phyloP scores from a whole-genome alignment of 371 early-diverging fungal species.

The Blakeslea trispora region DNA sequence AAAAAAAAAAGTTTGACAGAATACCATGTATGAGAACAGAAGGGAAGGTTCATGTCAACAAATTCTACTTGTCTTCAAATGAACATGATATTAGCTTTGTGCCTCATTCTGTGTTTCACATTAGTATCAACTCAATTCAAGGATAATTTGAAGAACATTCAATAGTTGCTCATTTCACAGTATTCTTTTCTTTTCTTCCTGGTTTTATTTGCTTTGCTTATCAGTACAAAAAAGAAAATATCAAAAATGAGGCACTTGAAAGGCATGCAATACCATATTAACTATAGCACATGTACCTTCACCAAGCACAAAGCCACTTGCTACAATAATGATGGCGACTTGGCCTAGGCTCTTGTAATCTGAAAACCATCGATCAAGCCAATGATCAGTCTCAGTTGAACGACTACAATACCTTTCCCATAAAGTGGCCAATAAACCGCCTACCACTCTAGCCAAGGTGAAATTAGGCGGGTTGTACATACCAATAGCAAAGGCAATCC shows the following conservation, averaged over 20 bases:
- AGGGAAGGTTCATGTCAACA: no score
- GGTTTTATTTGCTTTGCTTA: no score
- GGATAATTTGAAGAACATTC: no score
- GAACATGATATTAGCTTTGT: no score
- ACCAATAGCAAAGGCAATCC: slow-evolving; percentile 82
- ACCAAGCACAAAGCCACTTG: slow-evolving; percentile 77
- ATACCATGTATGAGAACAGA: no score
- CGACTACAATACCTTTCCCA: slow-evolving; percentile 50
- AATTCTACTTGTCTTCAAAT: no score
- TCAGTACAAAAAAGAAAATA: no score
- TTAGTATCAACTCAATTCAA: no score
- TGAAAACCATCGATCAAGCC: slow-evolving; percentile 6
- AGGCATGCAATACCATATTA: slow-evolving; percentile 46
- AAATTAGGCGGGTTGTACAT: slow-evolving; percentile 83
- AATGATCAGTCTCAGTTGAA: neutral
- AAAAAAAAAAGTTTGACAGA: slow-evolving; percentile 5
- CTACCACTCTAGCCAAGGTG: slow-evolving; percentile 70
- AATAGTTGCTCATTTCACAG: no score
- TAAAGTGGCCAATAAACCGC: slow-evolving; percentile 53
- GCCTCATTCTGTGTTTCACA: no score
- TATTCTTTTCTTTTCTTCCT: no score
- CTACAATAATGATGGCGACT: slow-evolving; percentile 69
- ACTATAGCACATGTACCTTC: slow-evolving; percentile 73
- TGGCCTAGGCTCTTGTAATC: slow-evolving; percentile 35
- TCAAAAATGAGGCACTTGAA: slow-evolving; percentile 39